Percentiles rank a stretch among this genome's conserved stretches.
Conservation (phyloP, 768 basidiomycete genomes). For the Termitomyces titanicus region DNA sequence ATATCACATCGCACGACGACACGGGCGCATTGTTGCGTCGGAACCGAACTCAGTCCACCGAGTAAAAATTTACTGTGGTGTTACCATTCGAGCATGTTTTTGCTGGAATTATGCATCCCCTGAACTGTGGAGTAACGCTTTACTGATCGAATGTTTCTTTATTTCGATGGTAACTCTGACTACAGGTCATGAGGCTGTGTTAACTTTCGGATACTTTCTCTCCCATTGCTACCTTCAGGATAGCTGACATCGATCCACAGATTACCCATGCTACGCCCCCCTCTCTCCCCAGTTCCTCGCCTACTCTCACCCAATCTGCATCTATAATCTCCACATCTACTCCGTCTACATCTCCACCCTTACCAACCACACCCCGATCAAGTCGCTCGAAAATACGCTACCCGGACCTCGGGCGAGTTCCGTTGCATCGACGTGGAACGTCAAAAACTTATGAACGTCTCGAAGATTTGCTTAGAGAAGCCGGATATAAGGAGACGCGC, state of each 20-base stretch:
- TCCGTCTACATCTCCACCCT: conserved; percentile 38
- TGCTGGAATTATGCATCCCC: background rate
- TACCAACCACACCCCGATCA: conserved; percentile 39
- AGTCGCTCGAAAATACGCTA: conserved; percentile 46
- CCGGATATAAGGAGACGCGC: conserved; percentile 90
- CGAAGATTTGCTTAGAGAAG: conserved; percentile 82
- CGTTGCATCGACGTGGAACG: conserved; percentile 73
- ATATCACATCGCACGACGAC: background rate
- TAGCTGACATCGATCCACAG: conserved; percentile 12
- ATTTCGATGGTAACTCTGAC: background rate
- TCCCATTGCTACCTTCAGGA: background rate
- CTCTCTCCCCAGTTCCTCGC: conserved; percentile 34
- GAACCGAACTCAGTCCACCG: background rate
- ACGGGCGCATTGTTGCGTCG: background rate
- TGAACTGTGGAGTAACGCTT: background rate
- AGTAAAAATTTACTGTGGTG: background rate
- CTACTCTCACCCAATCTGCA: conserved; percentile 37
- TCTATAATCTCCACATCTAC: conserved; percentile 31
- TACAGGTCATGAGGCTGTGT: background rate
- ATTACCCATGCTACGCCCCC: conserved; percentile 26
- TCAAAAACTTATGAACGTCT: conserved; percentile 80
- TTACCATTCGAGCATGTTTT: background rate
- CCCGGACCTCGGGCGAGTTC: conserved; percentile 64
- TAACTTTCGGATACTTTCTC: background rate
- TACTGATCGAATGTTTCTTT: background rate